These are phyloP conservation scores for Liquidambar formosana DNA, from an alignment of 164 flowering plant genomes.

Conservation along the genomic window DNA sequence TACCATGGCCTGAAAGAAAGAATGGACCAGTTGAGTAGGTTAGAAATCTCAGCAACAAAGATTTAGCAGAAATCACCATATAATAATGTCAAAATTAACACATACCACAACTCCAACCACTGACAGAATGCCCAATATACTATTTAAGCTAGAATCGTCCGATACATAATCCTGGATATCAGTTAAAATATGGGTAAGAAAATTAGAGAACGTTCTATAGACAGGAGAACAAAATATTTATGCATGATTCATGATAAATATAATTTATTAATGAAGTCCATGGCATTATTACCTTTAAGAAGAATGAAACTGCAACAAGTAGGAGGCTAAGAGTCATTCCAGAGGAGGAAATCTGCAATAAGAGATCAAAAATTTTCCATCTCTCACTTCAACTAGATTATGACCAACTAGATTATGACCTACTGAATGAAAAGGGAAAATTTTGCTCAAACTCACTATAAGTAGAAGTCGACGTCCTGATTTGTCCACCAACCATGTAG, in stretches of 20 bases:
- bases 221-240: not conserved
- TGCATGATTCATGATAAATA: constrained; percentile 3
- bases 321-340: constrained; percentile 85
- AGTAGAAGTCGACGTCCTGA: constrained; percentile 92
- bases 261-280: not conserved
- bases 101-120: constrained; percentile 94
- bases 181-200: not conserved
- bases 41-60: not conserved
- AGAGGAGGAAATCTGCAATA: constrained; percentile 63
- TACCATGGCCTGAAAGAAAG: constrained; percentile 60
- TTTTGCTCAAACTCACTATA: constrained; percentile 53
- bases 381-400: constrained; percentile 1
- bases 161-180: constrained; percentile 45
- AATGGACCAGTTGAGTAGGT: too few relatives aligned
- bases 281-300: constrained; percentile 48
- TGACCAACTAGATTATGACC: constrained; percentile 2
- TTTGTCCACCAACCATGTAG: constrained; percentile 86
- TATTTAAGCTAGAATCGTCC: constrained; percentile 46
- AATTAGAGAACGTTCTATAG: constrained; percentile 5
- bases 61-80: not conserved
- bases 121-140: constrained; percentile 52
- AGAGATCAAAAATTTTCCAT: not conserved
- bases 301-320: constrained; percentile 77
- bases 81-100: not conserved
- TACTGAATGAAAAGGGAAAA: not conserved